These are phyloP conservation scores for Arabis hirsuta DNA, from an alignment of 345 rosid species.

Conservation along the genomic window DNA sequence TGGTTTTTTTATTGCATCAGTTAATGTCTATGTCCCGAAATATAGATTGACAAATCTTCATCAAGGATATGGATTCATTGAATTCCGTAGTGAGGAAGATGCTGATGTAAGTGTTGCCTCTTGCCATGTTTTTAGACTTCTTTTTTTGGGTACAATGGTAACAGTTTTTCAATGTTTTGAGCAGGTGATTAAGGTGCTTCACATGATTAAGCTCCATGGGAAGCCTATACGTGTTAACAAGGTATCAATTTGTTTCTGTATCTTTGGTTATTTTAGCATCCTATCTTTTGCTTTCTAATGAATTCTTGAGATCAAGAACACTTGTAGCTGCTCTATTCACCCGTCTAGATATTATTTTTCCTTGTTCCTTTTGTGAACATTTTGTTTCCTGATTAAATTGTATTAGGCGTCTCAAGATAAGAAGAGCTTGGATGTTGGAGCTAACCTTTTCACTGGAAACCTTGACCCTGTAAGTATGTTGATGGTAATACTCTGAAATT, in stretches of 20 bases:
- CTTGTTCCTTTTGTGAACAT: conserved; percentile 15
- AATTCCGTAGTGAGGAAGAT: conserved; percentile 94
- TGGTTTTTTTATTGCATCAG: conserved; percentile 44
- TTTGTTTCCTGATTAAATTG: conserved; percentile 16
- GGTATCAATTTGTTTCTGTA: conserved; percentile 46
- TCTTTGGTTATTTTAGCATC: no score
- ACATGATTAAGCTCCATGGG: conserved; percentile 96
- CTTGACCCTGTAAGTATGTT: conserved; percentile 84
- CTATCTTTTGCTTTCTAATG: not conserved
- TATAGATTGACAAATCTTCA: conserved; percentile 97
- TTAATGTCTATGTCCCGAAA: conserved; percentile 94
- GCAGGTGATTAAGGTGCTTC: conserved; percentile 95
- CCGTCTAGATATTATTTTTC: no score
- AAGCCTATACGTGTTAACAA: conserved; percentile 97
- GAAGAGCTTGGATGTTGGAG: conserved; percentile 97
- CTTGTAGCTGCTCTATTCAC: not conserved
- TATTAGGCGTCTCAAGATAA: conserved; percentile 96
- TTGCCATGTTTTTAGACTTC: no score
- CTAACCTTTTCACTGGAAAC: conserved; percentile 95
- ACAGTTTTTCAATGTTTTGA: not conserved
- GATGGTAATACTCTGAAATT: not conserved
- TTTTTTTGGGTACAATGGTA: not conserved
- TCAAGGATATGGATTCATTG: conserved; percentile 92
- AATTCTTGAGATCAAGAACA: not conserved
- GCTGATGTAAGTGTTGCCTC: conserved; percentile 80